A percentile compares a stretch with the other conserved stretches of the same genome.
Evolutionary conservation across 225 moss, liverwort and hornwort genomes (phyloP).

Genomic region (Asterella californica): DNA sequence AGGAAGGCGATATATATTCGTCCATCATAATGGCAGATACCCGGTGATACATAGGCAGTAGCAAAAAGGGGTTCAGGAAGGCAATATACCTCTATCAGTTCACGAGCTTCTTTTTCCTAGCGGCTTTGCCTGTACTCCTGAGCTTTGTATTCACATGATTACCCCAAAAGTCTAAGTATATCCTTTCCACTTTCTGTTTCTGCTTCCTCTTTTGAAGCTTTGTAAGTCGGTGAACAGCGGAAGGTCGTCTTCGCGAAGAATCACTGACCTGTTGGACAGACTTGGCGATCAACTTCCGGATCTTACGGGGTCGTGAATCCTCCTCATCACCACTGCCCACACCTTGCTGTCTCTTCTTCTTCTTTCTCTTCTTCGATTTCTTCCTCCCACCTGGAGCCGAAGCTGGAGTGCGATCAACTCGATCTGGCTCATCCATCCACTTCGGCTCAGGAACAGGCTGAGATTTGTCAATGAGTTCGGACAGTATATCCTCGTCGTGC

Average conservation of each 20-base stretch:
- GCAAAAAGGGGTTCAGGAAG: too few relatives aligned
- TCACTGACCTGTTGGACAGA: slow-evolving; percentile 14
- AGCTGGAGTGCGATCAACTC: neutral
- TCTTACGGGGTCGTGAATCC: slow-evolving; percentile 11
- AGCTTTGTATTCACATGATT: too few relatives aligned
- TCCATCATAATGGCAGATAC: too few relatives aligned
- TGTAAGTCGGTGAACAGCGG: neutral
- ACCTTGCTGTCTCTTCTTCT: slow-evolving; percentile 16
- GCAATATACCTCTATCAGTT: too few relatives aligned
- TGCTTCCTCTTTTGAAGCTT: slow-evolving; percentile 13
- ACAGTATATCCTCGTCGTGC: slow-evolving; percentile 30
- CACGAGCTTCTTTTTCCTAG: too few relatives aligned
- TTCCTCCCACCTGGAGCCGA: slow-evolving; percentile 7
- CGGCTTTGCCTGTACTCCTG: too few relatives aligned
- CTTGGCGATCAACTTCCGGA: neutral
- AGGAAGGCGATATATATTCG: too few relatives aligned
- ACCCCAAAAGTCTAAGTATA: slow-evolving; percentile 11
- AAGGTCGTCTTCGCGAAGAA: slow-evolving; percentile 9
- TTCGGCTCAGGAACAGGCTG: neutral
- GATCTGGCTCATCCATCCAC: neutral
- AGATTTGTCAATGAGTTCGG: slow-evolving; percentile 13
- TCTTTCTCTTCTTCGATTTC: slow-evolving; percentile 19
- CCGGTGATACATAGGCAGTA: too few relatives aligned
- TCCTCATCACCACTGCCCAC: slow-evolving; percentile 6
- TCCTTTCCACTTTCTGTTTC: slow-evolving; percentile 18